Conservation (phyloP, 2,329 filamentous ascomycete species). For the Plenodomus biglobosus region DNA sequence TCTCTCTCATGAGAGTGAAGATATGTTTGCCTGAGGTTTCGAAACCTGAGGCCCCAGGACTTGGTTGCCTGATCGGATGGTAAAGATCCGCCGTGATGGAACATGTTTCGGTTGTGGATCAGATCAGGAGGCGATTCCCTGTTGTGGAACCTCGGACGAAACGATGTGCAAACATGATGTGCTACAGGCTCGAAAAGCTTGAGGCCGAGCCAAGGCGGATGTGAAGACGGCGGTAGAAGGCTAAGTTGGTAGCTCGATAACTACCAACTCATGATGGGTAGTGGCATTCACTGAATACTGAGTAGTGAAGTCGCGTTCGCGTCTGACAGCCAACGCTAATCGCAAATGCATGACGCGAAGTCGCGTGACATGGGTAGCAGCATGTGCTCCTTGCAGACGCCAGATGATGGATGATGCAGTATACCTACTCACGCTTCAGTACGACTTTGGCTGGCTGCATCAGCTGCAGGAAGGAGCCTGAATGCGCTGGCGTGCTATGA, state of each 20-base stretch:
- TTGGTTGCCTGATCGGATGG: constrained; percentile 7
- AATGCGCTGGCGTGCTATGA: constrained; percentile 19
- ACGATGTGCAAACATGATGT: constrained; percentile 10
- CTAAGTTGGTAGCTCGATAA: too few relatives aligned
- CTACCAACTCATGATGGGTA: too few relatives aligned
- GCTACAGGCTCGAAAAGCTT: constrained; percentile 4
- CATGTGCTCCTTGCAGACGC: neutral
- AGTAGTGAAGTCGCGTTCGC: neutral
- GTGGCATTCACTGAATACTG: neutral
- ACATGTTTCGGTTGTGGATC: constrained; percentile 9
- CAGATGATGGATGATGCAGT: neutral
- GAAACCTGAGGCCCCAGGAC: constrained; percentile 21
- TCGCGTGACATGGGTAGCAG: constrained; percentile 15
- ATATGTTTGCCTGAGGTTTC: constrained; percentile 18
- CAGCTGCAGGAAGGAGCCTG: neutral
- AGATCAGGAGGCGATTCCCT: constrained; percentile 7
- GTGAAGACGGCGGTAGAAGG: neutral
- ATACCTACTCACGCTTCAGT: neutral
- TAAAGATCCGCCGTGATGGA: neutral
- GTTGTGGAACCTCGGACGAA: constrained; percentile 5
- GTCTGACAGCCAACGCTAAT: constrained; percentile 1
- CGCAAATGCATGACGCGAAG: constrained; percentile 5
- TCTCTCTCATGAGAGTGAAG: neutral
- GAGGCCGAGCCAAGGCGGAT: neutral
- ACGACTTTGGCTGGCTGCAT: neutral